Base-by-base conservation (phyloP, 2,329 filamentous ascomycete species). In the Bipolaris sorokiniana region DNA sequence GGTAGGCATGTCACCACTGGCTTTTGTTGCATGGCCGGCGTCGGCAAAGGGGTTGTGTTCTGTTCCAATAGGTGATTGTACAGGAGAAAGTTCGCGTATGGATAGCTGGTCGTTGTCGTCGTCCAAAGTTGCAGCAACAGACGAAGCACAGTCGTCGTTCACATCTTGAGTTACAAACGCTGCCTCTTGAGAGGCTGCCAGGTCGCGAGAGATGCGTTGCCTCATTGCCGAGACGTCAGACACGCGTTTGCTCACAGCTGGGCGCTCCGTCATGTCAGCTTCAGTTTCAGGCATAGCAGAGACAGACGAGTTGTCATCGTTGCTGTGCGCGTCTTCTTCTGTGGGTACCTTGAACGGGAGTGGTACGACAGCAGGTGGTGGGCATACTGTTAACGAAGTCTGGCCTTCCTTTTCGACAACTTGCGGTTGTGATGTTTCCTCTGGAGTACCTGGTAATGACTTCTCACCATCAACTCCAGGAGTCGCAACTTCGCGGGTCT, bases 341-440 rank as follows among this genome's bases (percentile, higher is more conserved):
- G 75, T 73, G 0, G 86, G 86, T 1, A 90, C 78, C 9, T 72
- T 82, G 73, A 91, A 90, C 0, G 89, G 89, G 1, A 91, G 78
- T 15, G 89, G 87, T 0, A 90, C 77, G 34, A 91, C 79, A 7
- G 82, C 76, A 3, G 85, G 85, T n/a, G 74, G 73, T 26, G 83
- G 77, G 13, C 79, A 73, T 5, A 76, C 76, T 1, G 78, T 77
- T 59, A 56, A 58, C 9, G 58, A 37, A 70, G 71, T 66, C 47
- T 61, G 63, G 51, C 65, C 73, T 46, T 56, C 62, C 22, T 57
- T 57, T 15, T 59, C 57, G 2, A 11, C 40, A 7, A 48, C 26
- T 36, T 18, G 48, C 5, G 38, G 61, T 49, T 41, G 56, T 20
- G 34, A 11, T 20, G 42, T 15, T 34, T 48, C 48, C 18, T 54